These are phyloP conservation scores for Tritrichomonas foetus DNA, from an alignment of 208 protist genomes.

Conservation along the genomic window DNA sequence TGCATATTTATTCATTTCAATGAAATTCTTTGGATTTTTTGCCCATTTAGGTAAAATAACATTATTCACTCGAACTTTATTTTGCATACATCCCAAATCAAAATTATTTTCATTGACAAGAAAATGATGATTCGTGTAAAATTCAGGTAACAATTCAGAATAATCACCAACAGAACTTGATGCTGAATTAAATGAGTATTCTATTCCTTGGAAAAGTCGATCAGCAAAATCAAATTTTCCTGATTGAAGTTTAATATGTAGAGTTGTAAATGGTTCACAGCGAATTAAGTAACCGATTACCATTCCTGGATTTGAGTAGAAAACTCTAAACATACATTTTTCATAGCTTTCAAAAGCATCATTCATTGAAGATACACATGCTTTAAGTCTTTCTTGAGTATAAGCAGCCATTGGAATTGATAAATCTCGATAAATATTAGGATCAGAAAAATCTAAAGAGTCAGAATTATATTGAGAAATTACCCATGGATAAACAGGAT, in stretches of 20 bases:
- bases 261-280: slow-evolving; percentile 50
- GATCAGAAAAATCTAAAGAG: background rate
- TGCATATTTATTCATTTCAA: background rate
- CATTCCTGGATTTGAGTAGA: slow-evolving; percentile 49
- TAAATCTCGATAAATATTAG: background rate
- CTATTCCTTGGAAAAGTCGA: background rate
- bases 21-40: background rate
- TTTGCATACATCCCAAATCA: slow-evolving; percentile 49
- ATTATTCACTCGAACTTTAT: background rate
- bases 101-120: slow-evolving; percentile 47
- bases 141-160: background rate
- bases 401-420: background rate
- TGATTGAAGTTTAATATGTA: slow-evolving; percentile 47
- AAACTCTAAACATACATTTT: slow-evolving; percentile 26
- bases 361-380: too few species aligned
- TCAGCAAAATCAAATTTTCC: slow-evolving; percentile 16
- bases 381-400: background rate
- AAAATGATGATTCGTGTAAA: background rate
- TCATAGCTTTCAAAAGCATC: background rate
- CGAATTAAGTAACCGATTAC: slow-evolving; percentile 49
- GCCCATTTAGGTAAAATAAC: background rate
- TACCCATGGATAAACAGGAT: background rate
- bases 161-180: background rate
- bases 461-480: background rate
- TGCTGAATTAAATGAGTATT: background rate